These are phyloP conservation scores for Colletotrichum falcatum DNA, from an alignment of 2,329 filamentous ascomycete species.

Conservation along the genomic window DNA sequence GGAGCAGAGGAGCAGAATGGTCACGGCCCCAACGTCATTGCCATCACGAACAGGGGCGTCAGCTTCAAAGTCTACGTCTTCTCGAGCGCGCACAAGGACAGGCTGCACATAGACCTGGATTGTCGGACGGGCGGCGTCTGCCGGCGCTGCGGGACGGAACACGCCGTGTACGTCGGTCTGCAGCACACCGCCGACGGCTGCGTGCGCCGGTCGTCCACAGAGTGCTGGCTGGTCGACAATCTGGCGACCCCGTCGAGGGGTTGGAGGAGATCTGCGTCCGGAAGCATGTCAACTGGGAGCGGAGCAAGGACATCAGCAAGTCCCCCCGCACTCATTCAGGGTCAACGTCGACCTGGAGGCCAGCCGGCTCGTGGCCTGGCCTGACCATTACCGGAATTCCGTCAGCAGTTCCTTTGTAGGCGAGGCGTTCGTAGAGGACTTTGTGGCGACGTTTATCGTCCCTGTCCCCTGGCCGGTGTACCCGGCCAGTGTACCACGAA, in stretches of 20 bases:
- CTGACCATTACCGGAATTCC: not conserved
- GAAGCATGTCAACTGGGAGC: not conserved
- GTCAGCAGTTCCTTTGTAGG: not conserved
- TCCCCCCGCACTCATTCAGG: not conserved
- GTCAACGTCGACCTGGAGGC: not conserved
- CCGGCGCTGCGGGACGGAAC: not conserved
- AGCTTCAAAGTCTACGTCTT: not conserved
- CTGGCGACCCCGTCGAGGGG: not conserved
- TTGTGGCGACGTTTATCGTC: not conserved
- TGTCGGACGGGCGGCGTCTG: not conserved
- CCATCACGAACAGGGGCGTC: conserved; percentile 25
- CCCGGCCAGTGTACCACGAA: not conserved
- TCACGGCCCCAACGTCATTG: not conserved
- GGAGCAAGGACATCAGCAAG: not conserved
- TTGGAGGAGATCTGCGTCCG: not conserved
- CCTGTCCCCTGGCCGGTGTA: not conserved
- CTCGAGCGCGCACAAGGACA: not conserved
- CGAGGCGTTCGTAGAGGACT: not conserved
- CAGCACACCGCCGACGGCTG: conserved; percentile 1
- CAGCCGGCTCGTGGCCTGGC: not conserved
- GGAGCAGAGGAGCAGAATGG: not conserved
- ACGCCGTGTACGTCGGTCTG: not conserved
- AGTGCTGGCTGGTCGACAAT: not conserved
- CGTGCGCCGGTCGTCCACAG: not conserved
- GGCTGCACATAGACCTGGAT: not conserved